These are phyloP conservation scores for Lactarius psammicola DNA, from an alignment of 768 basidiomycete genomes.

Conservation along the genomic window DNA sequence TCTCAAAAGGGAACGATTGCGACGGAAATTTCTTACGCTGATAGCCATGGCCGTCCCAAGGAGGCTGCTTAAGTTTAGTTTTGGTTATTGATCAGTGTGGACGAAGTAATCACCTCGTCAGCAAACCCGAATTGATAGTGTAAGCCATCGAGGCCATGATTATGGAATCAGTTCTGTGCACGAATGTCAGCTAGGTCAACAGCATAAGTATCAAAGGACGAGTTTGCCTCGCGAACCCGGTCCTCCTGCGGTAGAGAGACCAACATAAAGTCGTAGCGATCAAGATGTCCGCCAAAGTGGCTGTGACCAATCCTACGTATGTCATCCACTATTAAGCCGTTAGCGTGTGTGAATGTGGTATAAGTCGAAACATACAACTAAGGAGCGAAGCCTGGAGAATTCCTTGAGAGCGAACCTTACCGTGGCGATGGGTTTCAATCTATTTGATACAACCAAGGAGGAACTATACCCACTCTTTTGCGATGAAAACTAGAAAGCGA, in stretches of 20 bases:
- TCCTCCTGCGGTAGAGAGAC: slow-evolving; percentile 46
- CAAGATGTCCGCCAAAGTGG: slow-evolving; percentile 49
- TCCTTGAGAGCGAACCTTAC: slow-evolving; percentile 34
- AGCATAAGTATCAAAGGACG: not conserved
- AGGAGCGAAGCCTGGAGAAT: slow-evolving; percentile 35
- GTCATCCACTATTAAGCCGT: slow-evolving; percentile 45
- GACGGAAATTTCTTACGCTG: slow-evolving; percentile 11
- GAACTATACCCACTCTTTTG: slow-evolving; percentile 40
- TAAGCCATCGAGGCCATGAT: slow-evolving; percentile 33
- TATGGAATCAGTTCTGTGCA: slow-evolving; percentile 32
- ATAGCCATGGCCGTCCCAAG: slow-evolving; percentile 27
- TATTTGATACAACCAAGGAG: not conserved
- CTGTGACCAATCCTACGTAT: slow-evolving; percentile 44
- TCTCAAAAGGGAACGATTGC: not conserved
- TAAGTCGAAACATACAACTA: slow-evolving; percentile 34
- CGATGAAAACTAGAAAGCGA: slow-evolving; percentile 42
- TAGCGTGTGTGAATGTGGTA: not conserved
- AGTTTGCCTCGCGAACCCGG: slow-evolving; percentile 45
- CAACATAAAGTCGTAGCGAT: slow-evolving; percentile 50
- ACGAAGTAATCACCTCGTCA: slow-evolving; percentile 30
- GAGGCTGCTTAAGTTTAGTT: slow-evolving; percentile 21
- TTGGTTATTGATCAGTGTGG: not conserved
- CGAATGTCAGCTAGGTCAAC: not conserved
- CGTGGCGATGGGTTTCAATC: slow-evolving; percentile 22
- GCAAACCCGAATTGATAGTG: slow-evolving; percentile 32